Percentiles rank a stretch among this genome's conserved stretches.
Conservation (phyloP, 164 flowering plant genomes). For the Stephania japonica region DNA sequence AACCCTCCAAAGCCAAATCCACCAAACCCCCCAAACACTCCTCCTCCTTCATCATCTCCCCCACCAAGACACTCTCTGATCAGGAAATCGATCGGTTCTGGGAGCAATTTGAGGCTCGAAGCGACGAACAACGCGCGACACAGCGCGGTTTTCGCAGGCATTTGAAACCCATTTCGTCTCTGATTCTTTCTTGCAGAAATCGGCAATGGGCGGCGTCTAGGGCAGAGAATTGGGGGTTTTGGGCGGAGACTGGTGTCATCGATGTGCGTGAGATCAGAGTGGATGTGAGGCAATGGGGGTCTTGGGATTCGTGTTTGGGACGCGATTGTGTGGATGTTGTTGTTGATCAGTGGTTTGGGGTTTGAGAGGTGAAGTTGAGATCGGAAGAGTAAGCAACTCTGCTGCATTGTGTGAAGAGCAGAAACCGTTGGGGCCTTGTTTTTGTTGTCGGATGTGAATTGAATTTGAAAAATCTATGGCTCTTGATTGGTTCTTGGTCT, state of each 20-base stretch:
- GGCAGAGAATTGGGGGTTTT: not conserved
- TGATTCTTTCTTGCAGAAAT: conserved; percentile 11
- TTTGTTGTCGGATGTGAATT: too few species aligned
- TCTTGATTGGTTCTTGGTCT: too few species aligned
- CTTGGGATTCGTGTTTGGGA: not conserved
- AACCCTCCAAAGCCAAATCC: conserved; percentile 35
- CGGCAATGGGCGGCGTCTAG: not conserved
- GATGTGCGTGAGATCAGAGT: not conserved
- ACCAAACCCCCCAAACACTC: conserved; percentile 29
- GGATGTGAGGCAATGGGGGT: conserved; percentile 1
- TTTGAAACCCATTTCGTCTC: conserved; percentile 28
- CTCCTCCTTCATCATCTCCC: conserved; percentile 32
- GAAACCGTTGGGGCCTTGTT: conserved; percentile 11
- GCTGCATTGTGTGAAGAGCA: conserved; percentile 17
- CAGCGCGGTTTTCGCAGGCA: conserved; percentile 18
- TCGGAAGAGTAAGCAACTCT: conserved; percentile 3
- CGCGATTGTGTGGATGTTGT: not conserved
- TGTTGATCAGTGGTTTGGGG: not conserved
- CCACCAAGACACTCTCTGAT: conserved; percentile 32
- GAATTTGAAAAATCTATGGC: too few species aligned
- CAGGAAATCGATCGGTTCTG: conserved; percentile 42
- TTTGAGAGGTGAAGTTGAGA: conserved; percentile 6
- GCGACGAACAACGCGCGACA: conserved; percentile 30
- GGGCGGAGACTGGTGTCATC: not conserved
- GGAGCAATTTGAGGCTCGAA: conserved; percentile 37